Percentiles rank a stretch among this genome's conserved stretches.
Evolutionary conservation across 2,329 filamentous ascomycete species (phyloP).

Genomic region (Thermochaetoides dissita): DNA sequence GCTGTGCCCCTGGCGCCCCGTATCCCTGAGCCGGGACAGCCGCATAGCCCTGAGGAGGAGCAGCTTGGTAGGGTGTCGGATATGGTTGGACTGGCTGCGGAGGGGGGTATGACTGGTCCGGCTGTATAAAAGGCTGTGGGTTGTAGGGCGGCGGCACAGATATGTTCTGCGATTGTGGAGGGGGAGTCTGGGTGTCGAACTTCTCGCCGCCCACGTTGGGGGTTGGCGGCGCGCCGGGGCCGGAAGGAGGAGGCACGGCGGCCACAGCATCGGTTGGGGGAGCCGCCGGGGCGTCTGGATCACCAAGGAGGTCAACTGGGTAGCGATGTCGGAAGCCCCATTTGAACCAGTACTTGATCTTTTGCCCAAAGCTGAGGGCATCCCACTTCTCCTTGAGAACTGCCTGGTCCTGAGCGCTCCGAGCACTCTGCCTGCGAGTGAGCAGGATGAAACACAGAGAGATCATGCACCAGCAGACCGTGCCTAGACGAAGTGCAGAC

Average conservation of each 20-base stretch:
- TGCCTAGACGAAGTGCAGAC: conserved; percentile 18
- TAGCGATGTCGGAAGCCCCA: conserved; percentile 15
- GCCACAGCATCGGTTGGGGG: not conserved
- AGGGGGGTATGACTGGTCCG: too few relatives aligned
- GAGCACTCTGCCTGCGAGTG: conserved; percentile 19
- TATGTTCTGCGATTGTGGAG: too few relatives aligned
- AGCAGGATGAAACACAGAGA: conserved; percentile 10
- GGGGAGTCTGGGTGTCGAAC: too few relatives aligned
- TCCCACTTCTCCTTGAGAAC: conserved; percentile 10
- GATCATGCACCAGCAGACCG: conserved; percentile 19
- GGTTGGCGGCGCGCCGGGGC: not conserved
- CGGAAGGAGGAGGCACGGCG: not conserved
- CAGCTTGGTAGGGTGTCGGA: too few relatives aligned
- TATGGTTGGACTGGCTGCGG: too few relatives aligned
- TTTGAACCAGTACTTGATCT: conserved; percentile 14
- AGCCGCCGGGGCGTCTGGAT: conserved; percentile 1
- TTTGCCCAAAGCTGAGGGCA: conserved; percentile 5
- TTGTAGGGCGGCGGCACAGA: too few relatives aligned
- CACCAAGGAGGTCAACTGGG: conserved; percentile 14
- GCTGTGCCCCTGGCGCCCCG: too few relatives aligned
- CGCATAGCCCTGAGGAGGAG: too few relatives aligned
- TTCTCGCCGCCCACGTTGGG: not conserved
- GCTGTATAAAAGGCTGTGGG: too few relatives aligned
- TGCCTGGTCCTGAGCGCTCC: conserved; percentile 7
- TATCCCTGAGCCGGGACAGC: too few relatives aligned